phyloP scores from a whole-genome alignment of 192 early-diverging fungal species.

The Radiomyces spectabilis region DNA sequence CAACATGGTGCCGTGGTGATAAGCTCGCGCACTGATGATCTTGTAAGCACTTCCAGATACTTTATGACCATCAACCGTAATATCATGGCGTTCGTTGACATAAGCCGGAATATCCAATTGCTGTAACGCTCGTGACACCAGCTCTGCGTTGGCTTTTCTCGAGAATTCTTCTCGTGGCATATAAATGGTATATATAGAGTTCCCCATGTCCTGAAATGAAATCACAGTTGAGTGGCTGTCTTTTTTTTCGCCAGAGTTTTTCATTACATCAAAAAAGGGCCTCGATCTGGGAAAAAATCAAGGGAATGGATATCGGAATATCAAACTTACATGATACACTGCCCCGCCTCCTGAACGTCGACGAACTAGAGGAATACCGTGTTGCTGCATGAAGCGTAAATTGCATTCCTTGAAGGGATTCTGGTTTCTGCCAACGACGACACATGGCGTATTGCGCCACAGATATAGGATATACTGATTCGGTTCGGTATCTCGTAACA shows the following conservation, averaged over 20 bases:
- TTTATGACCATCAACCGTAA: conserved; percentile 78
- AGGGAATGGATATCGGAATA: neutral
- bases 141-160: conserved; percentile 62
- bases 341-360: conserved; percentile 89
- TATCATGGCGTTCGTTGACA: conserved; percentile 86
- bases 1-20: conserved; percentile 98
- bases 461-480: conserved; percentile 67
- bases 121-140: conserved; percentile 70
- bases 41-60: conserved; percentile 94
- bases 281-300: neutral
- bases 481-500: conserved; percentile 70
- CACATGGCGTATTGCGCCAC: conserved; percentile 81
- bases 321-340: conserved; percentile 75
- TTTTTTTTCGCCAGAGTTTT: neutral
- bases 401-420: conserved; percentile 98
- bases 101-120: conserved; percentile 70
- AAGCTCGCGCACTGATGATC: conserved; percentile 71
- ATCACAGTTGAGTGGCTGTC: neutral
- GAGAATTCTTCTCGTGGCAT: conserved; percentile 85
- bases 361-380: conserved; percentile 76
- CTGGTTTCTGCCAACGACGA: conserved; percentile 96
- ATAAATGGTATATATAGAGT: conserved; percentile 90
- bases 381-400: conserved; percentile 53
- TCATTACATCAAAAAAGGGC: neutral
- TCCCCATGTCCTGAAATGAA: conserved; percentile 73